A percentile compares a stretch with the other conserved stretches of the same genome.
These are phyloP conservation scores for Cordyceps sp. DNA, from an alignment of 2,329 filamentous ascomycete genomes.

Conservation along the genomic window DNA sequence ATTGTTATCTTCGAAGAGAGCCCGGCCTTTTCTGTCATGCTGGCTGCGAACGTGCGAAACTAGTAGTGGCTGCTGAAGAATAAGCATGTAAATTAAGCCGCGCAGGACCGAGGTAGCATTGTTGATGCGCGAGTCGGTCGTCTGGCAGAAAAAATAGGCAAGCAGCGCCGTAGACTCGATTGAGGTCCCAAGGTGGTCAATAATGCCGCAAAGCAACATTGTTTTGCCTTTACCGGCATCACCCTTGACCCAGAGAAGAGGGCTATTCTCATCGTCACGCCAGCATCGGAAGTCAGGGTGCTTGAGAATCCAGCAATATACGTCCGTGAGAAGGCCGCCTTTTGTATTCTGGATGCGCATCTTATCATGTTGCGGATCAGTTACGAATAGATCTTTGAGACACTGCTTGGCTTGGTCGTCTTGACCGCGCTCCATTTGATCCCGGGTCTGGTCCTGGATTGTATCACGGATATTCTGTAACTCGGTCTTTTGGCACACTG, in stretches of 20 bases:
- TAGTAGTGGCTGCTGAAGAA: slow-evolving; percentile 14
- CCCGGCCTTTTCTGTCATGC: slow-evolving; percentile 15
- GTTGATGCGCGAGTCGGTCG: slow-evolving; percentile 17
- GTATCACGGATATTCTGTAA: neutral
- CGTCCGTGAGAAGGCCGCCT: slow-evolving; percentile 8
- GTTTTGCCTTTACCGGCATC: slow-evolving; percentile 20
- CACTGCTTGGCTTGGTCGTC: slow-evolving; percentile 5
- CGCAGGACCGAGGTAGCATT: slow-evolving; percentile 21
- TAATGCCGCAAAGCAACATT: slow-evolving; percentile 16
- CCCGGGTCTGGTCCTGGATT: neutral
- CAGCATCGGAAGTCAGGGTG: slow-evolving; percentile 8
- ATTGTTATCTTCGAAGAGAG: slow-evolving; percentile 21
- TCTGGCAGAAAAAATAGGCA: slow-evolving; percentile 24
- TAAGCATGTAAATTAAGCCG: slow-evolving; percentile 24
- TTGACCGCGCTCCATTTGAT: neutral
- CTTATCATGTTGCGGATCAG: slow-evolving; percentile 5
- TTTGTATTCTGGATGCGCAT: slow-evolving; percentile 6
- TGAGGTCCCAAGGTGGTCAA: slow-evolving; percentile 6
- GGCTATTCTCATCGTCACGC: slow-evolving; percentile 7
- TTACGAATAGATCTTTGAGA: slow-evolving; percentile 1
- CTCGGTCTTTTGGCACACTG: no score
- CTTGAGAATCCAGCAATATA: slow-evolving; percentile 15
- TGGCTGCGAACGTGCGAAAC: slow-evolving; percentile 14
- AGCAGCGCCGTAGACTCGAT: slow-evolving; percentile 2
- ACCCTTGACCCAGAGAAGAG: slow-evolving; percentile 16